phyloP scores from a whole-genome alignment of 108 stramenopile species.

The Cyclotella baltica region DNA sequence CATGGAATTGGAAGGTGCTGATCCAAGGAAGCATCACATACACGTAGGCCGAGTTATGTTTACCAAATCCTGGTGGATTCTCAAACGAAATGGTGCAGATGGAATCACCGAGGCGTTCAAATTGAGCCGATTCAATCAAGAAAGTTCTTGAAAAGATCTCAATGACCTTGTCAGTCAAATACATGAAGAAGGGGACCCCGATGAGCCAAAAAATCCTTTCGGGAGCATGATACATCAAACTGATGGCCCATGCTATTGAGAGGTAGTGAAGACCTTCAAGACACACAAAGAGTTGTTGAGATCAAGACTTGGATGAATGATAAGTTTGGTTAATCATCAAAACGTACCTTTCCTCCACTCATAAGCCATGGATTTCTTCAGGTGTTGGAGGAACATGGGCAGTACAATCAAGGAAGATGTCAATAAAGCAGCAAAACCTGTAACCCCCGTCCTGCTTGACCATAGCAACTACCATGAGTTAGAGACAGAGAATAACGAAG shows the following conservation, averaged over 20 bases:
- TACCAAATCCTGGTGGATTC: constrained; percentile 51
- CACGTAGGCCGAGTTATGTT: constrained; percentile 43
- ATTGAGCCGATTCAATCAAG: constrained; percentile 28
- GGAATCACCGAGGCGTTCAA: constrained; percentile 35
- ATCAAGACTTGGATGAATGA: too few relatives aligned
- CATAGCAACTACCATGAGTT: constrained; percentile 13
- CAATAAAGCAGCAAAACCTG: constrained; percentile 31
- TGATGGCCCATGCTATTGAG: constrained; percentile 19
- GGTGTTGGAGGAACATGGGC: constrained; percentile 28
- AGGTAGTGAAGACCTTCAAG: constrained; percentile 41
- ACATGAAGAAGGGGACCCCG: constrained; percentile 14
- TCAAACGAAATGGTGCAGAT: constrained; percentile 40
- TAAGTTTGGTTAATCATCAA: too few relatives aligned
- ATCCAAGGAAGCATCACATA: constrained; percentile 53
- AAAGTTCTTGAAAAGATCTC: background rate
- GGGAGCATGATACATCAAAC: constrained; percentile 35
- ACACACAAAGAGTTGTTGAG: too few relatives aligned
- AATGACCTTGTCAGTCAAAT: background rate
- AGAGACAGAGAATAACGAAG: too few relatives aligned
- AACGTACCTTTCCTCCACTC: too few relatives aligned
- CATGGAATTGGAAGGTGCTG: constrained; percentile 43
- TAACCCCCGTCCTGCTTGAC: constrained; percentile 30
- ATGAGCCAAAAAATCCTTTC: constrained; percentile 33
- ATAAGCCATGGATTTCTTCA: background rate
- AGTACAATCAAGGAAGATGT: constrained; percentile 22